Evolutionary conservation across 257 asterid species (phyloP), one percentile per base, ranked within the genome.

Genomic region (Solanum paucissectum): DNA sequence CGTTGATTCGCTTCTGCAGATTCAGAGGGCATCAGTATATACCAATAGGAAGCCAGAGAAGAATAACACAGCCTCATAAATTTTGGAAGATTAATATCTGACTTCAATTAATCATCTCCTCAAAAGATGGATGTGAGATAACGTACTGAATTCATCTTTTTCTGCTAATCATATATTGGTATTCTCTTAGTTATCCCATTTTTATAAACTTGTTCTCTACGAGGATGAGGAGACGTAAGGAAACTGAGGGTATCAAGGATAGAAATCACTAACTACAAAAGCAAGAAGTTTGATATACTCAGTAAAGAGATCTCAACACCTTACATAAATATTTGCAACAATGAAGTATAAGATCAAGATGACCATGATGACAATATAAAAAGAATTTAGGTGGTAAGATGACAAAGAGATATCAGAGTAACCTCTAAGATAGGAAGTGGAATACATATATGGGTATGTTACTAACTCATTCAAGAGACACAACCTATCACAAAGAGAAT

Each of bases 1-100:
- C 97, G 92, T 86, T 97, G 98, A 84, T 93, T 91, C 40, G 99
- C 99, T 77, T 98, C 99, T 97, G 93, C 89, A 82, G 44, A 92
- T 55, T 87, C 44, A 89, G 21, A 29, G 69, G 69, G 7, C 68
- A 18, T 29, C 42, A 1, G 29, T 82, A 49, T 6, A 27, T 82
- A 32, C 42, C 85, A 16, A 81, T 29, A 81, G 40, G 9, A 25
- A 77, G 36, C 72, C 83, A 79, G 68, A 36, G 72, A 38, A 71
- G 76, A 5, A 14, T 79, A 77, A 20, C 37, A 6, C 3, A 40
- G 58, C 84, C 62, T 77, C 38, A 79, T 14, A 25, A 27, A 44
- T 12, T 44, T 34, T 44, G 64, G 84, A 14, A 79, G 4, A 27
- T 42, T 79, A 79, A 14, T 13, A 23, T 27, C 4, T 27, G 84